These are phyloP conservation scores for Stentor coeruleus DNA, from an alignment of 73 alveolate species.

Conservation along the genomic window DNA sequence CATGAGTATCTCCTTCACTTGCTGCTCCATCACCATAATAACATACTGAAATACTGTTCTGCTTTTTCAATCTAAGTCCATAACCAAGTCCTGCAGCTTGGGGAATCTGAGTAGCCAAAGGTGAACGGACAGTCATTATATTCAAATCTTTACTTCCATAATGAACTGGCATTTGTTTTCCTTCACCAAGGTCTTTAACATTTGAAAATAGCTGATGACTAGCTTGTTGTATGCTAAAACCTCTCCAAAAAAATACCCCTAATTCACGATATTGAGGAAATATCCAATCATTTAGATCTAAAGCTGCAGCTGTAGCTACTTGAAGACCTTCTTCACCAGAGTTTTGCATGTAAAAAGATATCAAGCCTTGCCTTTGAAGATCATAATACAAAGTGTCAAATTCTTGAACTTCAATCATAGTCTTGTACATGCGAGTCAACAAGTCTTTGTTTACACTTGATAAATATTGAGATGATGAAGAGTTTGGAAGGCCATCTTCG, in stretches of 20 bases:
- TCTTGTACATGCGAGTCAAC: slow-evolving; percentile 52
- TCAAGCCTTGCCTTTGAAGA: slow-evolving; percentile 76
- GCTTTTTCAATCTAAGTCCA: slow-evolving; percentile 76
- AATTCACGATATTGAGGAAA: slow-evolving; percentile 94
- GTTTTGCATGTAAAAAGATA: slow-evolving; percentile 69
- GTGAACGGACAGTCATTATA: slow-evolving; percentile 87
- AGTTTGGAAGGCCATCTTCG: slow-evolving; percentile 29
- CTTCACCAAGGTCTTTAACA: slow-evolving; percentile 83
- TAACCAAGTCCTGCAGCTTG: slow-evolving; percentile 96
- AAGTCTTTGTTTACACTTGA: slow-evolving; percentile 35
- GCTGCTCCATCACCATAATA: slow-evolving; percentile 96
- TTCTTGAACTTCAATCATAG: slow-evolving; percentile 68
- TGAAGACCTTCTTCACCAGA: slow-evolving; percentile 73
- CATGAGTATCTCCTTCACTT: slow-evolving; percentile 93
- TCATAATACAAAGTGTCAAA: slow-evolving; percentile 61
- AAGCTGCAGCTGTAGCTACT: slow-evolving; percentile 91
- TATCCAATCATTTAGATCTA: slow-evolving; percentile 67
- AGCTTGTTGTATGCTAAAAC: slow-evolving; percentile 79
- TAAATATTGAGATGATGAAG: slow-evolving; percentile 28
- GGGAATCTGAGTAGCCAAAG: slow-evolving; percentile 85
- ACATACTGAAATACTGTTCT: slow-evolving; percentile 81
- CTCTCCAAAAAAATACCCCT: slow-evolving; percentile 92
- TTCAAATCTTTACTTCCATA: slow-evolving; percentile 80
- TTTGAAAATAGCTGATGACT: slow-evolving; percentile 85
- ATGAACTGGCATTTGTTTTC: slow-evolving; percentile 95